Base-by-base conservation (phyloP, 495 filamentous ascomycete species). In the Amorphotheca resinae region DNA sequence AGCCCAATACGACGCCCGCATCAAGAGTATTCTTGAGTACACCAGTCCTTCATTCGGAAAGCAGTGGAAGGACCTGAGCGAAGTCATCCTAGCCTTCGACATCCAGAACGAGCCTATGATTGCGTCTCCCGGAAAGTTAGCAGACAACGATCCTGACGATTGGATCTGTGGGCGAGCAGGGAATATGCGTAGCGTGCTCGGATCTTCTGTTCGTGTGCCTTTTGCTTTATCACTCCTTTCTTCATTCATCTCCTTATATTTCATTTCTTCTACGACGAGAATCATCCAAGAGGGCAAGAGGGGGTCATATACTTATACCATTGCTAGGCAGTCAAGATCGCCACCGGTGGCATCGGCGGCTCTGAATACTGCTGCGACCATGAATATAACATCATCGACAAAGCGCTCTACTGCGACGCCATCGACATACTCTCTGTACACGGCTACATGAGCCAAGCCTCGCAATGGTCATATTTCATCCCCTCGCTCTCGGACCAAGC, bases 21-120 rank as follows among this genome's bases (percentile, higher is more conserved):
- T 65, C 18, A 42, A 40, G 5, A 38, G 49, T 35, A 61, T 65
- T 39, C 37, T 64, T 3, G 56, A 55, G 26, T 64, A 62, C 46
- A 50, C 54, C 32, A 53, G 51, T 17, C 52, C 53, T 5, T 23
- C 23, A 43, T 61, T 58, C 18, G 15, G 15, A 15, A n/a, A n/a
- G n/a, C 26, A 47, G 15, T 64, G 61, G 59, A 58, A 53, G 25
- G 45, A 61, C 16, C 53, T 56, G 44, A 44, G 38, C 32, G 58
- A 64, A 32, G 63, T 52, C 9, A 65, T 65, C 33, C 45, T 65
- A 30, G 62, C 61, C 2, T 64, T 65, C 34, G 59, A 65, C 39
- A 38, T 65, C 1, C 52, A 65, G 48, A 65, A 65, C 43, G 61
- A 65, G 51, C 62, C 61, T 17, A 54, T 65, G 48, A 47, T 54